phyloP scores from a whole-genome alignment of 345 rosid genomes.

The Arabis alpina region DNA sequence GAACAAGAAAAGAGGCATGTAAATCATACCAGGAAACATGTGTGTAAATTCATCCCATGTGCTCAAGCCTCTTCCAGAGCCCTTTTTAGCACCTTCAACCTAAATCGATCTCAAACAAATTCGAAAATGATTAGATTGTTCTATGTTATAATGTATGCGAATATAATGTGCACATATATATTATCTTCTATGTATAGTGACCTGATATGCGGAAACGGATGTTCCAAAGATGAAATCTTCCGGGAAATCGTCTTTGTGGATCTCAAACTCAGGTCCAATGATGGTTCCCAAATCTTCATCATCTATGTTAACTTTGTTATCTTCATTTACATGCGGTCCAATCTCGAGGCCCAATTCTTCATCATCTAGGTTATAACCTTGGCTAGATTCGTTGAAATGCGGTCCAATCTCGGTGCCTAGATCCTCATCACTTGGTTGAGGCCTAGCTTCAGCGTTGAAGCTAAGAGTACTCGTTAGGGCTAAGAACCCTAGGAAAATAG shows the following conservation, averaged over 20 bases:
- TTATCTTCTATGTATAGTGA: not conserved
- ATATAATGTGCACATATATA: not conserved
- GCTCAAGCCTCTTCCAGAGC: slow-evolving; percentile 43
- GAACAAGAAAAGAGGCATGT: not conserved
- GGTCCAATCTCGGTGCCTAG: slow-evolving; percentile 37
- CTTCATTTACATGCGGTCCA: slow-evolving; percentile 14
- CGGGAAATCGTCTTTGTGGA: slow-evolving; percentile 32
- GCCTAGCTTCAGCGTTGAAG: slow-evolving; percentile 40
- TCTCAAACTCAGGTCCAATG: slow-evolving; percentile 42
- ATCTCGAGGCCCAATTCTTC: not conserved
- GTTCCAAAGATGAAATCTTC: slow-evolving; percentile 42
- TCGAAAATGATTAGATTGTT: not conserved
- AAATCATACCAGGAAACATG: slow-evolving; percentile 36
- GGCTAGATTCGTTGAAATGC: not conserved
- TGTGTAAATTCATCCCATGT: slow-evolving; percentile 45
- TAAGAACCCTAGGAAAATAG: slow-evolving; percentile 32
- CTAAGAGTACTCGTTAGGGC: slow-evolving; percentile 23
- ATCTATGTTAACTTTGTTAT: too few species aligned
- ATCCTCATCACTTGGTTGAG: slow-evolving; percentile 42
- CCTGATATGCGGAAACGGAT: slow-evolving; percentile 43
- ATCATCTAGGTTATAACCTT: not conserved
- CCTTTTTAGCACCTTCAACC: slow-evolving; percentile 47
- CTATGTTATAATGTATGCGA: not conserved
- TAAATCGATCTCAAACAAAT: slow-evolving; percentile 8
- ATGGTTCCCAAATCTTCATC: slow-evolving; percentile 38